A percentile compares a stretch with the other conserved stretches of the same genome.
Evolutionary conservation across 2,329 filamentous ascomycete species (phyloP).

Genomic region (Mycosphaerella sp.): DNA sequence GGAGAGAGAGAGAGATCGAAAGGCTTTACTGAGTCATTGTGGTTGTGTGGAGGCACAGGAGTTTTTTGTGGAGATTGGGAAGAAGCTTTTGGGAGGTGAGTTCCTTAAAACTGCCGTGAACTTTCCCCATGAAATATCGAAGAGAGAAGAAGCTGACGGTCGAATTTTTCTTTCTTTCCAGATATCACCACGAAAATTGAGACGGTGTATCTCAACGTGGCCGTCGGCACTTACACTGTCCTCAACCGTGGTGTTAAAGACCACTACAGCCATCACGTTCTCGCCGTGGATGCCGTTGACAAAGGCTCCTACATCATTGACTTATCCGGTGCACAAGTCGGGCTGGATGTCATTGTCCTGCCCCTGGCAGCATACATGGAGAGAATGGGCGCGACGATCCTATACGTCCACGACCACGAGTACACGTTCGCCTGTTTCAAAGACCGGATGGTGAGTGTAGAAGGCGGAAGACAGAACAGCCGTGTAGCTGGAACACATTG

Average conservation of each 20-base stretch:
- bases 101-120: not conserved
- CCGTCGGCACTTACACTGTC: not conserved
- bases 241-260: not conserved
- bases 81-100: not conserved
- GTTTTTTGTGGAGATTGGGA: not conserved
- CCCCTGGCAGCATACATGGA: not conserved
- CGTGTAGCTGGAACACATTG: not conserved
- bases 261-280: not conserved
- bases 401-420: not conserved
- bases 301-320: not conserved
- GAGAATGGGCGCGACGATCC: not conserved
- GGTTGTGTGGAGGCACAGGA: not conserved
- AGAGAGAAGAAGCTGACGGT: not conserved
- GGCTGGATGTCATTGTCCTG: not conserved
- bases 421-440: not conserved
- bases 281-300: not conserved
- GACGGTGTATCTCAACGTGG: not conserved
- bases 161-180: not conserved
- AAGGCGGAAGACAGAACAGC: not conserved
- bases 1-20: not conserved
- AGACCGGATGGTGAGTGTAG: not conserved
- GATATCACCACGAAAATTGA: not conserved
- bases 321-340: conserved; percentile 1
- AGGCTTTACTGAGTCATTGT: not conserved
- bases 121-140: not conserved